phyloP scores from a whole-genome alignment of 768 basidiomycete species.

The Rhodotorula sphaerocarpa region DNA sequence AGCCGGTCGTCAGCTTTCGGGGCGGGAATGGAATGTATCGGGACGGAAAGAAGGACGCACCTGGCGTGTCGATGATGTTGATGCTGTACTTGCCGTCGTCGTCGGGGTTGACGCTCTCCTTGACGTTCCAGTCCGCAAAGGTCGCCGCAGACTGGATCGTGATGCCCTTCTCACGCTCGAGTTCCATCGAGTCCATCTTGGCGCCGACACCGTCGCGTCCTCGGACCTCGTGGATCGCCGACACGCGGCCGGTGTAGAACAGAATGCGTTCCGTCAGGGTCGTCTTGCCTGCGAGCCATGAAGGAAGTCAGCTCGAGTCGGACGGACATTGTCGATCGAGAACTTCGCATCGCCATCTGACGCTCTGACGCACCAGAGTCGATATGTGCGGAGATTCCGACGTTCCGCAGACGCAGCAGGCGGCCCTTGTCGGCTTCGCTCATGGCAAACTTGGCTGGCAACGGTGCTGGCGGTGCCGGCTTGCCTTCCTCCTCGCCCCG shows the following conservation, averaged over 20 bases:
- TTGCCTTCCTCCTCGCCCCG: conserved; percentile 19
- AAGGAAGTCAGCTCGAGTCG: neutral
- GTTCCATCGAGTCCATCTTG: conserved; percentile 99
- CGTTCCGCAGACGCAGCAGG: conserved; percentile 75
- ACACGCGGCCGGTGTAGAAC: conserved; percentile 90
- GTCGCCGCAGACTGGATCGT: conserved; percentile 99
- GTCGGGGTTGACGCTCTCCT: conserved; percentile 39
- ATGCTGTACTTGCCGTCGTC: conserved; percentile 74
- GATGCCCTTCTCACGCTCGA: conserved; percentile 97
- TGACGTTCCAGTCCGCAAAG: conserved; percentile 82
- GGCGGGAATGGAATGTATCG: neutral
- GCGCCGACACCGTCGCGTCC: conserved; percentile 93
- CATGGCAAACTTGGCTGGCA: conserved; percentile 21
- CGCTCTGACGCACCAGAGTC: conserved; percentile 40
- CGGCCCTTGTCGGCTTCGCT: conserved; percentile 52
- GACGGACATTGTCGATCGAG: neutral
- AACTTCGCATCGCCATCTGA: too few relatives aligned
- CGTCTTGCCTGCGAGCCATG: conserved; percentile 73
- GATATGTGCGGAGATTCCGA: conserved; percentile 90
- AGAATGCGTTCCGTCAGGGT: conserved; percentile 92
- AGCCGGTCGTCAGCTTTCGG: neutral
- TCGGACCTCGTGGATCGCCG: conserved; percentile 94
- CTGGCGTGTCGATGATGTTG: conserved; percentile 98
- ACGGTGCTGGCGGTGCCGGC: conserved; percentile 21
- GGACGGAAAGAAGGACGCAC: conserved; percentile 45